Conservation (phyloP, 108 stramenopile genomes). For the Pseudonitzschia delicatissima region DNA sequence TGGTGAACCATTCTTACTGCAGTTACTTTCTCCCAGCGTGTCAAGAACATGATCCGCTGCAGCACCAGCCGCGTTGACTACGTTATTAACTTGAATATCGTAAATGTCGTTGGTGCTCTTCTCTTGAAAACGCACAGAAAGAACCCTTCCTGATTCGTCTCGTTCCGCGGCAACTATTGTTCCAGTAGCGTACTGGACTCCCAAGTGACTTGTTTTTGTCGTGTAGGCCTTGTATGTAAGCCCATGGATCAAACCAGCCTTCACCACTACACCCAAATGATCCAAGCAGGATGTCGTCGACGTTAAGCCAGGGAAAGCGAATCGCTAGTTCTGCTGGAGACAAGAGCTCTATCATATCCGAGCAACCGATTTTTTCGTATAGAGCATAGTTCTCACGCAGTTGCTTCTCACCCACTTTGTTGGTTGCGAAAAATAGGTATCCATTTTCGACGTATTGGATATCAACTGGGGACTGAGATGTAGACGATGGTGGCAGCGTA, state of each 20-base stretch:
- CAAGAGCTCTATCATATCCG: slow-evolving; percentile 36
- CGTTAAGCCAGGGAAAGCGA: slow-evolving; percentile 67
- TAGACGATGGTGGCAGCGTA: background rate
- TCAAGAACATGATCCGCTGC: slow-evolving; percentile 44
- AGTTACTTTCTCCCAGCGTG: slow-evolving; percentile 8
- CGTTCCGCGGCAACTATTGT: slow-evolving; percentile 20
- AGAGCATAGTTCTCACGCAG: slow-evolving; percentile 44
- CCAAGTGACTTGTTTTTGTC: slow-evolving; percentile 44
- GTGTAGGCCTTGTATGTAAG: slow-evolving; percentile 44
- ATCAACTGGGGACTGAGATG: background rate
- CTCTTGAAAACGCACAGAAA: slow-evolving; percentile 35
- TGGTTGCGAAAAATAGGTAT: slow-evolving; percentile 70
- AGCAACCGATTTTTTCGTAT: slow-evolving; percentile 34
- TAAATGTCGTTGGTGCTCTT: background rate
- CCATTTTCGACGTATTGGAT: slow-evolving; percentile 45
- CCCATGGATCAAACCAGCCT: slow-evolving; percentile 82
- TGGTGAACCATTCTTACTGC: background rate
- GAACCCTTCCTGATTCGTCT: slow-evolving; percentile 28
- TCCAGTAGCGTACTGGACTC: slow-evolving; percentile 41
- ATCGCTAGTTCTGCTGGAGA: slow-evolving; percentile 30
- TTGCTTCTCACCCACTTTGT: slow-evolving; percentile 26
- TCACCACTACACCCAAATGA: slow-evolving; percentile 54
- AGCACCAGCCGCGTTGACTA: slow-evolving; percentile 72
- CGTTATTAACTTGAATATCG: slow-evolving; percentile 40
- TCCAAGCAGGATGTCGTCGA: slow-evolving; percentile 51